Evolutionary conservation across 805 yeast genomes (phyloP).

Genomic region (Dipodascus geniculatus): DNA sequence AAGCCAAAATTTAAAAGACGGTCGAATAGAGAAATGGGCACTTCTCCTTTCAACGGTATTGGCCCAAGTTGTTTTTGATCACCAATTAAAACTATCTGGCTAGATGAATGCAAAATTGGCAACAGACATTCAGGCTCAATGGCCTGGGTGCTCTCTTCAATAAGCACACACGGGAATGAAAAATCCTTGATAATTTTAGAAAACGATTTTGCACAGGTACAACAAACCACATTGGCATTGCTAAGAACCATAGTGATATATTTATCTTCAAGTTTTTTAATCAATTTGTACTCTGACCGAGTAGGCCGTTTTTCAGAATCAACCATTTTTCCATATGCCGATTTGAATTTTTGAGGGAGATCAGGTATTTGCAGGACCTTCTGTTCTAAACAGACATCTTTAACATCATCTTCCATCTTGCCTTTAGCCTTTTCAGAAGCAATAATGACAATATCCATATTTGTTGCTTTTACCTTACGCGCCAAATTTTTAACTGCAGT

Average conservation of each 20-base stretch:
- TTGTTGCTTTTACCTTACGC: slow-evolving; percentile 52
- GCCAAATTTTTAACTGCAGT: slow-evolving; percentile 92
- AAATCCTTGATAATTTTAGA: slow-evolving; percentile 46
- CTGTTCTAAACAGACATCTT: slow-evolving; percentile 45
- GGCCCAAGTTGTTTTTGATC: slow-evolving; percentile 96
- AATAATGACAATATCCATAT: slow-evolving; percentile 65
- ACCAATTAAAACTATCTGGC: slow-evolving; percentile 82
- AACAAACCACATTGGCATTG: slow-evolving; percentile 67
- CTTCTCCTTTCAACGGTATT: slow-evolving; percentile 32
- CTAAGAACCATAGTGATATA: slow-evolving; percentile 40
- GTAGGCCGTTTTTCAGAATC: slow-evolving; percentile 30
- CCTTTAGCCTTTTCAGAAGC: slow-evolving; percentile 70
- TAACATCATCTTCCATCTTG: slow-evolving; percentile 40
- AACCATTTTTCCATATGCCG: slow-evolving; percentile 48
- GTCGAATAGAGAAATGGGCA: slow-evolving; percentile 85
- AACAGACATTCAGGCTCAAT: slow-evolving; percentile 85
- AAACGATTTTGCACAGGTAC: slow-evolving; percentile 90
- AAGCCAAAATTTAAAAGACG: slow-evolving; percentile 73
- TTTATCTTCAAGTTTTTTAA: slow-evolving; percentile 17
- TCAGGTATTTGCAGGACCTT: slow-evolving; percentile 48
- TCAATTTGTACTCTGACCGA: slow-evolving; percentile 9
- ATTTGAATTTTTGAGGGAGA: slow-evolving; percentile 43
- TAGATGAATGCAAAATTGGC: slow-evolving; percentile 81
- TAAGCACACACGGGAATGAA: slow-evolving; percentile 64
- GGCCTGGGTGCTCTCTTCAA: slow-evolving; percentile 92